Evolutionary conservation across 2,329 filamentous ascomycete species (phyloP).

Genomic region (Thielaviopsis euricoi): DNA sequence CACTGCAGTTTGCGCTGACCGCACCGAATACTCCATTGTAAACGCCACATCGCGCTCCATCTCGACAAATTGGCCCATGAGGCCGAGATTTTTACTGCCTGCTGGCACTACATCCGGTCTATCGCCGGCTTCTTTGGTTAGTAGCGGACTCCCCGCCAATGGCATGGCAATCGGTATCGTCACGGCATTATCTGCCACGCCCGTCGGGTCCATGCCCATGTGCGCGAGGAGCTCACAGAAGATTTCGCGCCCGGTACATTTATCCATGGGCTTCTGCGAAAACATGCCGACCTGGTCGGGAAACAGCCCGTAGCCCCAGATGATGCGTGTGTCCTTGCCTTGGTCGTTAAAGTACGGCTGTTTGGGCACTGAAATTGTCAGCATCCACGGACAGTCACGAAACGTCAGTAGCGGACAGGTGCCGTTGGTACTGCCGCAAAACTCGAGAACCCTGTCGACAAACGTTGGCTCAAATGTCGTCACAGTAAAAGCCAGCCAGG

Average conservation of each 20-base stretch:
- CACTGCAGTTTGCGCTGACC: conserved; percentile 22
- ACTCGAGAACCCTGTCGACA: conserved; percentile 17
- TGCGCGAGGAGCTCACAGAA: conserved; percentile 23
- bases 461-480: conserved; percentile 19
- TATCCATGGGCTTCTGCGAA: conserved; percentile 24
- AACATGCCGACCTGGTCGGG: conserved; percentile 21
- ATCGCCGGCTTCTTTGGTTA: conserved; percentile 20
- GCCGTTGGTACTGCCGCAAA: conserved; percentile 16
- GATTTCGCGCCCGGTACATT: conserved; percentile 25
- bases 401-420: conserved; percentile 17
- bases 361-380: conserved; percentile 23
- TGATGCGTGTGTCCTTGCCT: conserved; percentile 18
- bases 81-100: conserved; percentile 21
- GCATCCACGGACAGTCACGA: conserved; percentile 24
- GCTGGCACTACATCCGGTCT: conserved; percentile 23
- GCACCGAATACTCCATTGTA: conserved; percentile 20
- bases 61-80: conserved; percentile 27
- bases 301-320: conserved; percentile 26
- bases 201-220: conserved; percentile 18
- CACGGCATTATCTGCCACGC: conserved; percentile 14
- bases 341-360: conserved; percentile 27
- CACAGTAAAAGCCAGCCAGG: conserved; percentile 24
- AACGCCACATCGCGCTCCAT: conserved; percentile 21
- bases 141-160: conserved; percentile 22
- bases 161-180: conserved; percentile 23